phyloP scores from a whole-genome alignment of 1,139 yeast species.

The Yamadazyma jaroonii region DNA sequence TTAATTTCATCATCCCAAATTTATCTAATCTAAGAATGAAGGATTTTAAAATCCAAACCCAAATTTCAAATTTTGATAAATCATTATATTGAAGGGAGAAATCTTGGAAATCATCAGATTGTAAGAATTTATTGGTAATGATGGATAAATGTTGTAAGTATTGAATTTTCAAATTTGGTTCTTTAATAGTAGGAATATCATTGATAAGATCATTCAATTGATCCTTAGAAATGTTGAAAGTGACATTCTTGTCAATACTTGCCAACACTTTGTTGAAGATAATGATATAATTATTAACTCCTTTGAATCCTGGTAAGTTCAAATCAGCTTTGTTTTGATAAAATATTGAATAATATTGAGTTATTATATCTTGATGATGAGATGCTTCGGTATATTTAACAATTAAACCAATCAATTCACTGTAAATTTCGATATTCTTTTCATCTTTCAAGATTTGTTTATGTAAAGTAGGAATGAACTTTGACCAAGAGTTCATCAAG shows the following conservation, averaged over 20 bases:
- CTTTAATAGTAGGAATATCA: conserved; percentile 15
- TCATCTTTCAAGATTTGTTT: conserved; percentile 10
- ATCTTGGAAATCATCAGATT: conserved; percentile 6
- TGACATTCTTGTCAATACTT: conserved; percentile 40
- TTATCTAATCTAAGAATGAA: conserved; percentile 57
- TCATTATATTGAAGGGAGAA: conserved; percentile 3
- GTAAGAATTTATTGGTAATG: conserved; percentile 47
- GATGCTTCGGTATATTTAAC: conserved; percentile 33
- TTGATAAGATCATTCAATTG: conserved; percentile 9
- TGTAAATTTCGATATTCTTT: conserved; percentile 25
- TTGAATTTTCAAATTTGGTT: conserved; percentile 39
- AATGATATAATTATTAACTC: conserved; percentile 41
- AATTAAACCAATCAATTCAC: conserved; percentile 36
- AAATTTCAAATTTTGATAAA: conserved; percentile 42
- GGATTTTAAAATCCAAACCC: conserved; percentile 73
- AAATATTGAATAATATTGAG: conserved; percentile 29
- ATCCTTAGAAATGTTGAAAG: conserved; percentile 7
- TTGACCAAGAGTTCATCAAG: conserved; percentile 43
- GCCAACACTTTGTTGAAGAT: conserved; percentile 51
- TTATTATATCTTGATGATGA: conserved; percentile 38
- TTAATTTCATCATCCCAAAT: conserved; percentile 39
- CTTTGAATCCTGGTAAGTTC: conserved; percentile 13
- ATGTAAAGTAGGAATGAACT: conserved; percentile 28
- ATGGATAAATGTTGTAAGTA: conserved; percentile 60
- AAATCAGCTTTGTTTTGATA: conserved; percentile 11